Evolutionary conservation across 305 asterid species (phyloP).

Genomic region (Salvia sclarea): DNA sequence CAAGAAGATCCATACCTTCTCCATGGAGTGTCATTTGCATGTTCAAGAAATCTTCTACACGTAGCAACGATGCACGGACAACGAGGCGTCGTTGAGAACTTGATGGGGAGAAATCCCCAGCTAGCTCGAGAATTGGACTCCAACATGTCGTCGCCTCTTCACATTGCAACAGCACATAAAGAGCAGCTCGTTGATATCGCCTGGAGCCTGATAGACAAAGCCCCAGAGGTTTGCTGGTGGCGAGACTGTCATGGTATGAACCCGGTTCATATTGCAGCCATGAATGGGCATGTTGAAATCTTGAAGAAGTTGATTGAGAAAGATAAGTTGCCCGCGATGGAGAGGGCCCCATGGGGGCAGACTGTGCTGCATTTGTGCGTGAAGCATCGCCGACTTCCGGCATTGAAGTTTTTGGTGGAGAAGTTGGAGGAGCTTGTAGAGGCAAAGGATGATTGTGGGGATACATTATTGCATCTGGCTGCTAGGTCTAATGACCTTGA

Average conservation of each 20-base stretch:
- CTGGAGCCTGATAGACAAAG: background rate
- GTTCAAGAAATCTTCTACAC: background rate
- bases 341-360: background rate
- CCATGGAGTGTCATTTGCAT: background rate
- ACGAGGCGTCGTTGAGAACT: background rate
- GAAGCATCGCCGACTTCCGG: background rate
- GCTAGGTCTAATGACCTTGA: background rate
- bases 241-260: background rate
- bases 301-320: background rate
- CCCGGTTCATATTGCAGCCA: background rate
- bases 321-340: background rate
- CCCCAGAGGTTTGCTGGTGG: background rate
- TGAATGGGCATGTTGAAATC: background rate
- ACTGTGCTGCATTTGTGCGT: background rate
- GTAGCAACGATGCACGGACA: background rate
- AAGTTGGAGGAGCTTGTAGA: background rate
- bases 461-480: background rate
- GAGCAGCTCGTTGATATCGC: background rate
- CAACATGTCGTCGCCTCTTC: background rate
- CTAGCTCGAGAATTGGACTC: background rate
- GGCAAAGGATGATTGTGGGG: constrained; percentile 4
- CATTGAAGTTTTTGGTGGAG: background rate
- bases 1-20: background rate
- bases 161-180: background rate
- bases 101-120: background rate